phyloP scores from a whole-genome alignment of 352 stramenopile genomes.

The Pythium graminicola region DNA sequence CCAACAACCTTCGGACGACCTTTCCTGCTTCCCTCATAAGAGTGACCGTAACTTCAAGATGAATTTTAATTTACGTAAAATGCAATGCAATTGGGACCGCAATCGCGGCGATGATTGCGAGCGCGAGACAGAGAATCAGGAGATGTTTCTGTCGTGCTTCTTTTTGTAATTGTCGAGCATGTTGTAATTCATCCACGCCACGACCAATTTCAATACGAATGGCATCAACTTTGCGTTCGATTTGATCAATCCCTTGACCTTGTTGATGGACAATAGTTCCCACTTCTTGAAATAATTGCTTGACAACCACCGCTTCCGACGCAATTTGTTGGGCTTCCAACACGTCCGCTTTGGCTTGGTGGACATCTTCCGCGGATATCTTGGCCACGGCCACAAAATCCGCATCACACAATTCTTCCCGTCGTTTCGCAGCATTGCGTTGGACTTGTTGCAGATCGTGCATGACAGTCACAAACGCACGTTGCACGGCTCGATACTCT shows the following conservation, averaged over 20 bases:
- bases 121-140: conserved; percentile 30
- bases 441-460: conserved; percentile 65
- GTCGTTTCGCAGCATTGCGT: conserved; percentile 37
- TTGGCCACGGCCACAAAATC: conserved; percentile 55
- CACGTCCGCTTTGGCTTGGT: conserved; percentile 74
- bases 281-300: conserved; percentile 63
- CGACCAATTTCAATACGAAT: conserved; percentile 69
- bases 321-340: conserved; percentile 56
- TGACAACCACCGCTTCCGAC: conserved; percentile 54
- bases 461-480: conserved; percentile 57
- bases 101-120: conserved; percentile 38
- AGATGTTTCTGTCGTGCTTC: conserved; percentile 64
- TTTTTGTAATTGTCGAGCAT: conserved; percentile 49
- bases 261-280: conserved; percentile 55
- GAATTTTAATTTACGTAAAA: conserved; percentile 17
- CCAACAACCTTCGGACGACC: conserved; percentile 13
- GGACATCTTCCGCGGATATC: conserved; percentile 58
- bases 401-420: conserved; percentile 59
- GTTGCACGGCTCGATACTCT: conserved; percentile 46
- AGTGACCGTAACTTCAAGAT: conserved; percentile 16
- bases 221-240: conserved; percentile 63
- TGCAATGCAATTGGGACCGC: conserved; percentile 46
- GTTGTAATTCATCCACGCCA: conserved; percentile 59
- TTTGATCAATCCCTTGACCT: conserved; percentile 62
- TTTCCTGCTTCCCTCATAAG: neutral